Evolutionary conservation across 805 yeast genomes (phyloP).

Genomic region (Saccharomycopsis olivae): DNA sequence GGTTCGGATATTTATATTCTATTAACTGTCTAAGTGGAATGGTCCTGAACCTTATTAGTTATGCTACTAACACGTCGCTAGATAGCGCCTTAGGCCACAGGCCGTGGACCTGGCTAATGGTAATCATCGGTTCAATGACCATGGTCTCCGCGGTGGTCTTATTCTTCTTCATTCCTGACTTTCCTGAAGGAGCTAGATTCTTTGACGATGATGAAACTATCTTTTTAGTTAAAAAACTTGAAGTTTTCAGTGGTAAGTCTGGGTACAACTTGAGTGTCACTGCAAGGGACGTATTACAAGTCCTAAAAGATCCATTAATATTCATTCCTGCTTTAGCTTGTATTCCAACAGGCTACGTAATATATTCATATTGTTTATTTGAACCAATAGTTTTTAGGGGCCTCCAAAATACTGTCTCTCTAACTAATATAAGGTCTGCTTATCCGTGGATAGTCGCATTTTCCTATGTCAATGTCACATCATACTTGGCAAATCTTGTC

Average conservation of each 20-base stretch:
- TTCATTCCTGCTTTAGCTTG: conserved; percentile 14
- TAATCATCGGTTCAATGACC: conserved; percentile 35
- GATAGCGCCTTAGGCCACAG: conserved; percentile 35
- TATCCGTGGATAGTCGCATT: conserved; percentile 18
- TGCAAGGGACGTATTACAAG: conserved; percentile 32
- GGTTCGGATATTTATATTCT: conserved; percentile 55
- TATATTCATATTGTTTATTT: conserved; percentile 16
- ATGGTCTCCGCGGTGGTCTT: conserved; percentile 24
- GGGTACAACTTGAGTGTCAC: conserved; percentile 39
- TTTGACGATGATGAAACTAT: conserved; percentile 39
- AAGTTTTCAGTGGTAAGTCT: conserved; percentile 39
- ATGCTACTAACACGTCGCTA: conserved; percentile 40
- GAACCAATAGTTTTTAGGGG: conserved; percentile 12
- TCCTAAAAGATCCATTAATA: conserved; percentile 26
- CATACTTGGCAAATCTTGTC: conserved; percentile 28
- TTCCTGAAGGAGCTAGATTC: conserved; percentile 59
- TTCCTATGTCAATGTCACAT: conserved; percentile 8
- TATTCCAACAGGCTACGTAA: conserved; percentile 13
- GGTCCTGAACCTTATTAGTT: conserved; percentile 65
- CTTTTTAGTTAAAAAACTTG: conserved; percentile 50
- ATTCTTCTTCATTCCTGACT: conserved; percentile 49
- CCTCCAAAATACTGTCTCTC: conserved; percentile 7
- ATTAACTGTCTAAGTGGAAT: conserved; percentile 71
- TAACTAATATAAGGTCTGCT: conserved; percentile 11
- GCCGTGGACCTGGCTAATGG: conserved; percentile 42